phyloP scores from a whole-genome alignment of 2,329 filamentous ascomycete species.

The Scedosporium minutisporum region DNA sequence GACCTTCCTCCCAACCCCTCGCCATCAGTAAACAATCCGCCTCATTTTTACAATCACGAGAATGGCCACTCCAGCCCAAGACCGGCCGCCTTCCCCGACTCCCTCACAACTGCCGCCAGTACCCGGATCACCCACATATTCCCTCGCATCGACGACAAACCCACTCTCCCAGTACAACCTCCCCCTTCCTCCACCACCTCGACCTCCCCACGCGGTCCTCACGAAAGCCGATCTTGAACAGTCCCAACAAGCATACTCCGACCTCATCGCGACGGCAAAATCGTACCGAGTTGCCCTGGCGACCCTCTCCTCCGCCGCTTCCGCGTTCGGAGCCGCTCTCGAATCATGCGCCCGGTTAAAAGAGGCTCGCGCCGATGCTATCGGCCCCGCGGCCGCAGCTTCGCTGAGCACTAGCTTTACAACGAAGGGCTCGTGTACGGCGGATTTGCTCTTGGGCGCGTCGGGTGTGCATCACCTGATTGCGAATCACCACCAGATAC shows the following conservation, averaged over 20 bases:
- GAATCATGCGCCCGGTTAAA: constrained; percentile 61
- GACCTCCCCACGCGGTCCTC: constrained; percentile 48
- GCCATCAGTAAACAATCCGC: neutral
- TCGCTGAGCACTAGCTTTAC: constrained; percentile 36
- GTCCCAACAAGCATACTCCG: constrained; percentile 53
- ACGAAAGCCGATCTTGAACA: constrained; percentile 53
- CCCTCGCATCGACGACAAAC: constrained; percentile 53
- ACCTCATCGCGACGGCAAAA: constrained; percentile 53
- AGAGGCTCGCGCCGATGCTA: constrained; percentile 51
- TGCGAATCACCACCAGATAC: constrained; percentile 61
- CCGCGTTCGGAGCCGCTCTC: constrained; percentile 53
- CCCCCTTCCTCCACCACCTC: constrained; percentile 50
- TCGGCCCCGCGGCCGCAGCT: constrained; percentile 27
- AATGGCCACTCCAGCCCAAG: neutral
- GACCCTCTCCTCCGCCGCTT: constrained; percentile 49
- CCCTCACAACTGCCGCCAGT: constrained; percentile 29
- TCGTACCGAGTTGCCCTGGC: constrained; percentile 54
- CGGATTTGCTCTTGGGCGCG: constrained; percentile 51
- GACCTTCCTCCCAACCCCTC: neutral
- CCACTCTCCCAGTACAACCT: constrained; percentile 49
- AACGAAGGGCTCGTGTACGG: constrained; percentile 45
- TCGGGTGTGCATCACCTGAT: constrained; percentile 58
- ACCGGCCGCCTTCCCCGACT: constrained; percentile 1
- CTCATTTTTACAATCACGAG: neutral
- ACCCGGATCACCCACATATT: constrained; percentile 54